These are phyloP conservation scores for Ogataea paradorogensis DNA, from an alignment of 805 yeast genomes.

Conservation along the genomic window DNA sequence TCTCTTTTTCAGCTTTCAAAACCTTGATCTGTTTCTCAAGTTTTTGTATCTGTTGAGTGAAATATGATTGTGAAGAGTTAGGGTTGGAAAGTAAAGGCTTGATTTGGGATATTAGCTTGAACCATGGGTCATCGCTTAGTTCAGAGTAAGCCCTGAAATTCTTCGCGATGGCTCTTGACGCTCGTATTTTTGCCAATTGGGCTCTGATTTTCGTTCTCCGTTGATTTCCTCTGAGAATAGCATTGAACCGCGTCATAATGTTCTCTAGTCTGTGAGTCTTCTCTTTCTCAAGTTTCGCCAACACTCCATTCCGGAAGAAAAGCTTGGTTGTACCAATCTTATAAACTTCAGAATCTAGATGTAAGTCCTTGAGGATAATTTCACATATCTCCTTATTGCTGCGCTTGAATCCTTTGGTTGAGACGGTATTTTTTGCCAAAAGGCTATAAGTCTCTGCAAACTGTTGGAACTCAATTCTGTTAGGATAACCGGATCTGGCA, in stretches of 20 bases:
- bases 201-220: constrained; percentile 47
- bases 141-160: constrained; percentile 55
- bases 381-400: constrained; percentile 67
- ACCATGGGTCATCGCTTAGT: constrained; percentile 69
- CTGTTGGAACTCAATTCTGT: constrained; percentile 78
- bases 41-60: constrained; percentile 55
- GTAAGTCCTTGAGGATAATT: constrained; percentile 58
- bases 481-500: constrained; percentile 96
- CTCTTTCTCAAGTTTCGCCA: constrained; percentile 72
- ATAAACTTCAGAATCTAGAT: constrained; percentile 57
- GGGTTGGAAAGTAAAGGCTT: constrained; percentile 62
- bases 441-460: constrained; percentile 74
- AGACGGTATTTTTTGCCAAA: constrained; percentile 46
- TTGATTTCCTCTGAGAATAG: constrained; percentile 61
- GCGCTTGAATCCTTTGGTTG: constrained; percentile 30
- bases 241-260: constrained; percentile 60
- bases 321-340: constrained; percentile 71
- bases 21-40: constrained; percentile 54
- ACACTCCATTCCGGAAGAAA: constrained; percentile 73
- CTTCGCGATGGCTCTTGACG: constrained; percentile 64
- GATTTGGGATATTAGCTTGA: constrained; percentile 61
- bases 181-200: constrained; percentile 58
- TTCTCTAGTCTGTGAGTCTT: constrained; percentile 63
- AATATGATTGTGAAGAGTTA: constrained; percentile 38
- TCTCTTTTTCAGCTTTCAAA: constrained; percentile 38